Conservation (phyloP, 2,329 filamentous ascomycete genomes). For the Penicillium sp. region DNA sequence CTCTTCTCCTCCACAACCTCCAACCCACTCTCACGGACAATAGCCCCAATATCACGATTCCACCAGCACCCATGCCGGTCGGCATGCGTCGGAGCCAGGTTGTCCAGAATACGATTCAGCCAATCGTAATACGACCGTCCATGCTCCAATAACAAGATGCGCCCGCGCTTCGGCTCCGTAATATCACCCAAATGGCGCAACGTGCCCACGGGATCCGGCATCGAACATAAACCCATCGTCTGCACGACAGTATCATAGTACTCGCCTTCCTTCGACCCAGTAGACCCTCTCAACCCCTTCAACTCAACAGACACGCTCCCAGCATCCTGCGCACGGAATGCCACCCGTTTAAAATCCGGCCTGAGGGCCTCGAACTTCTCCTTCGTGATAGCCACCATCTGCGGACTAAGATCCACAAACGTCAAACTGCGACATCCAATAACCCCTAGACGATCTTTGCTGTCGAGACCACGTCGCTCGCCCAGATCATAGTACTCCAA, state of each 20-base stretch:
- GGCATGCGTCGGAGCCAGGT: conserved; percentile 48
- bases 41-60: conserved; percentile 51
- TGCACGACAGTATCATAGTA: conserved; percentile 50
- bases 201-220: conserved; percentile 42
- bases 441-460: conserved; percentile 29
- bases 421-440: conserved; percentile 43
- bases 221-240: conserved; percentile 53
- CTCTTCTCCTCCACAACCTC: conserved; percentile 47
- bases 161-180: conserved; percentile 40
- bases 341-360: conserved; percentile 32
- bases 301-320: conserved; percentile 29
- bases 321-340: conserved; percentile 39
- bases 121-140: conserved; percentile 48
- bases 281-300: neutral
- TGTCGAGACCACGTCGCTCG: conserved; percentile 32
- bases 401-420: conserved; percentile 49
- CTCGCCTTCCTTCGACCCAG: neutral
- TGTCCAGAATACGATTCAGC: conserved; percentile 49
- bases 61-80: conserved; percentile 54
- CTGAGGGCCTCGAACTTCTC: conserved; percentile 43
- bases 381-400: conserved; percentile 48
- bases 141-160: conserved; percentile 51
- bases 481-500: conserved; percentile 46
- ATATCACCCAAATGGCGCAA: conserved; percentile 42
- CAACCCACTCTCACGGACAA: conserved; percentile 48